Evolutionary conservation across 2,329 filamentous ascomycete species (phyloP), one percentile per base, ranked within the genome.

Genomic region (Talaromyces sp.): DNA sequence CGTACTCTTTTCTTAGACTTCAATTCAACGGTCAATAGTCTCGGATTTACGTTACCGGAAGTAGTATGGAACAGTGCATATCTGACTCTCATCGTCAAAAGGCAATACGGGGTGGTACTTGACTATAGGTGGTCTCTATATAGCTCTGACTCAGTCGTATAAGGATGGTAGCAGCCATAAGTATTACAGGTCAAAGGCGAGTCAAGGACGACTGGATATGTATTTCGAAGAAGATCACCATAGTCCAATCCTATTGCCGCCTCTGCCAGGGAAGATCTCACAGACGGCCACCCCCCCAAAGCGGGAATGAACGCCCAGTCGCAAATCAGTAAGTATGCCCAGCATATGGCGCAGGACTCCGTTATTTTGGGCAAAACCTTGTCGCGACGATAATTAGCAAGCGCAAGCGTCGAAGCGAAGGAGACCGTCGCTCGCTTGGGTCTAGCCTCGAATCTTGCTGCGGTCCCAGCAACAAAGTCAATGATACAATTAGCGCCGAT

Each of bases 11-110:
- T 31, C 23, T 28, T 21, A 59, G n/a, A n/a, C n/a, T 35, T 37
- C 42, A 60, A 5, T 60, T 18, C 58, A 61, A 61, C 59, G 59
- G 59, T 61, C 59, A 61, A 61, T 61, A 61, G 59, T 61, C 37
- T 33, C 58, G 58, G 58, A 12, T 55, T 42, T 28, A 7, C 23
- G 33, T 61, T 61, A 52, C 58, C 48, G 58, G 44, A 61, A 61
- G 48, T 14, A 55, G 58, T 42, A n/a, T 61, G 46, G 46, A 28
- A 44, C 23, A 55, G 48, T 23, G 16, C n/a, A 46, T n/a, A 31
- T 40, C 18, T 39, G 44, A 40, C 33, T 55, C 52, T 37, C 18
- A 23, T n/a, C 37, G 5, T 25, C 16, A 23, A 21, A 7, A n/a
- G n/a, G n/a, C n/a, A n/a, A n/a, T n/a, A n/a, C n/a, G n/a, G n/a